These are phyloP conservation scores for Sporothrix sp. DNA, from an alignment of 2,329 filamentous ascomycete genomes.

Conservation along the genomic window DNA sequence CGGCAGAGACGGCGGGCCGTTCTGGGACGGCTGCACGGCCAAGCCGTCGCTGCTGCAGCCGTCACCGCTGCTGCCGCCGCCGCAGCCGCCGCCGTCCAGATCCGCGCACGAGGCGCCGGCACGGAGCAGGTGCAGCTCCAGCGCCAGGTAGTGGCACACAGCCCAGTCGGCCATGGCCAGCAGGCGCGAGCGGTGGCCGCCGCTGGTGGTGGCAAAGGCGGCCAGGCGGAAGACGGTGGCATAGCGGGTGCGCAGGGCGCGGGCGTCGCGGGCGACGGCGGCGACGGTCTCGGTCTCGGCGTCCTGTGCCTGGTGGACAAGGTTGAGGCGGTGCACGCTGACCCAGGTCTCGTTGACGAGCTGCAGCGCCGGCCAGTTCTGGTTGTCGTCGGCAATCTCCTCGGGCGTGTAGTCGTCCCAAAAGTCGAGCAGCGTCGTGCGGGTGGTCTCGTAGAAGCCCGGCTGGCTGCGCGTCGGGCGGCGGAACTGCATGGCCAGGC, in stretches of 20 bases:
- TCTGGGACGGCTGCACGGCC: not conserved
- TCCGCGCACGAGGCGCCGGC: not conserved
- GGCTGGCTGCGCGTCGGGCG: not conserved
- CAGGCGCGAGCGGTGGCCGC: not conserved
- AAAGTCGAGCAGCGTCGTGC: slow-evolving; percentile 8
- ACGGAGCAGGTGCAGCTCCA: slow-evolving; percentile 1
- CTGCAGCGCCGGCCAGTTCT: slow-evolving; percentile 9
- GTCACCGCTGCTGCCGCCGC: not conserved
- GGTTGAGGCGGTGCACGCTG: slow-evolving; percentile 2
- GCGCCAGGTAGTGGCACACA: not conserved
- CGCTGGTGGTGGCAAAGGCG: not conserved
- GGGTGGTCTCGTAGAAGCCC: slow-evolving; percentile 3
- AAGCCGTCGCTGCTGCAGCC: not conserved
- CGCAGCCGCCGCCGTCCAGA: not conserved
- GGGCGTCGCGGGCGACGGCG: not conserved
- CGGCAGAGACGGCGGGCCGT: not conserved
- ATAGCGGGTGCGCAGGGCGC: not conserved
- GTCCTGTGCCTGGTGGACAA: not conserved
- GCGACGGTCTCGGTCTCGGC: not conserved
- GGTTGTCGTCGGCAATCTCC: slow-evolving; percentile 10
- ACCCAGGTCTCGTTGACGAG: slow-evolving; percentile 12
- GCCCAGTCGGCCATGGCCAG: slow-evolving; percentile 7
- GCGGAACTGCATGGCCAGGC: not conserved
- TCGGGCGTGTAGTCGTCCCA: slow-evolving; percentile 11
- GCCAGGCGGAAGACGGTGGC: slow-evolving; percentile 1